Evolutionary conservation across 1,139 yeast genomes (phyloP).

Genomic region (Magnusiomyces suaveolens): DNA sequence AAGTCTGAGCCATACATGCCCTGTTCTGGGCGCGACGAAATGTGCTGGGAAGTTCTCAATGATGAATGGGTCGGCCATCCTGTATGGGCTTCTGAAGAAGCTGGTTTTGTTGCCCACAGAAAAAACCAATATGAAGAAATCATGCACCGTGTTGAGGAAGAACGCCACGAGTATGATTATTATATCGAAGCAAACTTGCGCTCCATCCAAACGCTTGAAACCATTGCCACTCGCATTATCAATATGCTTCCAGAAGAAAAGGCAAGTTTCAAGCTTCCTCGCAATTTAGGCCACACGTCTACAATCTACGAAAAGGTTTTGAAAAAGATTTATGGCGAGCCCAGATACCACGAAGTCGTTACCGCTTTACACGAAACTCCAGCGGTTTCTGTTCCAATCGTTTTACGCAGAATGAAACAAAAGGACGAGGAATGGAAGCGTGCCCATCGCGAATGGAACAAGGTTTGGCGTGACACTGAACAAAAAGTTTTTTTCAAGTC

Average conservation of each 20-base stretch:
- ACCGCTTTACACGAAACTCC: constrained; percentile 95
- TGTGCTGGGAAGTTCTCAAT: constrained; percentile 98
- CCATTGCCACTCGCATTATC: constrained; percentile 88
- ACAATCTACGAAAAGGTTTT: constrained; percentile 91
- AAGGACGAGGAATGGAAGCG: constrained; percentile 99
- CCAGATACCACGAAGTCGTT: constrained; percentile 90
- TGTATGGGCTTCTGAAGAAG: constrained; percentile 98
- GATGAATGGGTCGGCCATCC: constrained; percentile 99
- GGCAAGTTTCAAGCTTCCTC: constrained; percentile 74
- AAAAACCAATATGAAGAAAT: constrained; percentile 97
- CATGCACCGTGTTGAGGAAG: constrained; percentile 90
- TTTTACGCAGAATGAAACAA: constrained; percentile 82
- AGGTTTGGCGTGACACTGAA: constrained; percentile 97
- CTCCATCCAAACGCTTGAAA: constrained; percentile 89
- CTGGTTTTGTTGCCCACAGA: constrained; percentile 95
- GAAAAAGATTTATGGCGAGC: constrained; percentile 85
- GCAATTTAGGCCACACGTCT: constrained; percentile 91
- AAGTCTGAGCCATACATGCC: constrained; percentile 95
- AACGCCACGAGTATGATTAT: constrained; percentile 91
- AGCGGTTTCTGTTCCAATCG: constrained; percentile 88
- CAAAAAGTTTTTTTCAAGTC: constrained; percentile 90
- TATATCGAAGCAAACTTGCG: constrained; percentile 91
- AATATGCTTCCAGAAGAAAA: constrained; percentile 89
- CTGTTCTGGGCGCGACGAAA: constrained; percentile 94
- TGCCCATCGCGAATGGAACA: constrained; percentile 97